These are phyloP conservation scores for Lanmaoa pseudosensibilis DNA, from an alignment of 768 basidiomycete genomes.

Conservation along the genomic window DNA sequence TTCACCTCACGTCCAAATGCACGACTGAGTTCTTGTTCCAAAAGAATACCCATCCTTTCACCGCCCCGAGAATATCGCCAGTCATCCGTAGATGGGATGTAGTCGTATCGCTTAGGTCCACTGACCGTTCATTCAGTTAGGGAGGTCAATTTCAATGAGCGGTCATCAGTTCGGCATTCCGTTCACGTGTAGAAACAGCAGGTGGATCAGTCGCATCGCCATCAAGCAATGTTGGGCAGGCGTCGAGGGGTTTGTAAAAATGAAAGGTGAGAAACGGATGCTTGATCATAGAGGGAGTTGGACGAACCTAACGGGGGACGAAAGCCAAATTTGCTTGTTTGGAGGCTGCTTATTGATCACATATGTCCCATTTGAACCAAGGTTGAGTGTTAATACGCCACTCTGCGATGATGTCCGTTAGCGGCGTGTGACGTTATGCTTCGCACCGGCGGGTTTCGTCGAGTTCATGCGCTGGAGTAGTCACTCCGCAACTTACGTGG, in stretches of 20 bases:
- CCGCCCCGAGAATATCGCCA: conserved; percentile 83
- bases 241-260: neutral
- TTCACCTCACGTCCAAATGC: conserved; percentile 38
- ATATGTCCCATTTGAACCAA: conserved; percentile 81
- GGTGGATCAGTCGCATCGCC: neutral
- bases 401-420: conserved; percentile 49
- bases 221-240: neutral
- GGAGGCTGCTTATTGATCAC: conserved; percentile 98
- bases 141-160: neutral
- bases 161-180: neutral
- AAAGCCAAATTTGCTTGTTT: conserved; percentile 96
- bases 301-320: conserved; percentile 78
- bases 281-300: neutral
- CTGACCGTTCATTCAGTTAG: conserved; percentile 40
- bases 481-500: conserved; percentile 52
- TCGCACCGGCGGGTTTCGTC: neutral
- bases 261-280: conserved; percentile 1
- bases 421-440: neutral
- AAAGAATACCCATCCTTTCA: conserved; percentile 53
- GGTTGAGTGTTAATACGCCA: conserved; percentile 83
- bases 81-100: conserved; percentile 47
- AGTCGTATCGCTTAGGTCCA: conserved; percentile 93
- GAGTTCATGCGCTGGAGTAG: neutral
- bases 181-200: conserved; percentile 6
- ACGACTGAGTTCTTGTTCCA: conserved; percentile 67